Evolutionary conservation across 2,329 filamentous ascomycete genomes (phyloP).

Genomic region (Venturia pyrina): DNA sequence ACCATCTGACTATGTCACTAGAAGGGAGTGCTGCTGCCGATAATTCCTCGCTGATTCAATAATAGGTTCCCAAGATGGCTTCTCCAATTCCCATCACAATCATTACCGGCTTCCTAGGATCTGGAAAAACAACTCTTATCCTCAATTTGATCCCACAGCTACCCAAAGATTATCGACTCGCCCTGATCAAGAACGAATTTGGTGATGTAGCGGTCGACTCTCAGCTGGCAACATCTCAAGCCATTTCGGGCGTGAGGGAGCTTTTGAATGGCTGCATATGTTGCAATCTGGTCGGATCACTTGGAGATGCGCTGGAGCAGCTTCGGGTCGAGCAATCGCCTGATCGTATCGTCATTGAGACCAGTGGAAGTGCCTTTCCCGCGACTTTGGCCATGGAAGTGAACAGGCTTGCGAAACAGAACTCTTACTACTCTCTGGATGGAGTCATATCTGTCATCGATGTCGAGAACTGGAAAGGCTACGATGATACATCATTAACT

Average conservation of each 20-base stretch:
- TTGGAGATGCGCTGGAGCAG: slow-evolving; percentile 68
- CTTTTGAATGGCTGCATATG: slow-evolving; percentile 96
- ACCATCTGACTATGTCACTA: background rate
- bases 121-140: slow-evolving; percentile 78
- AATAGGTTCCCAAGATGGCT: background rate
- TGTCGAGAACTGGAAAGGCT: slow-evolving; percentile 90
- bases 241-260: slow-evolving; percentile 84
- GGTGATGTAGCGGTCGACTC: slow-evolving; percentile 91
- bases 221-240: slow-evolving; percentile 70
- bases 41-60: background rate
- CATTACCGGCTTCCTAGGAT: slow-evolving; percentile 90
- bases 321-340: slow-evolving; percentile 51
- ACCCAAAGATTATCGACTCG: slow-evolving; percentile 76
- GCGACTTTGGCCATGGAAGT: slow-evolving; percentile 86
- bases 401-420: slow-evolving; percentile 65
- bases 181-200: slow-evolving; percentile 96
- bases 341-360: slow-evolving; percentile 90
- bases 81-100: slow-evolving; percentile 66
- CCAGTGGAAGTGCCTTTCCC: slow-evolving; percentile 70
- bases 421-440: slow-evolving; percentile 63
- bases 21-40: background rate
- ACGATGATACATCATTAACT: slow-evolving; percentile 83
- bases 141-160: slow-evolving; percentile 91
- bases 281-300: slow-evolving; percentile 92
- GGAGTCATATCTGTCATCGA: slow-evolving; percentile 86